Base-by-base conservation (phyloP, 1,284 basidiomycete genomes). In the Pseudozyma tsukubaensis region DNA sequence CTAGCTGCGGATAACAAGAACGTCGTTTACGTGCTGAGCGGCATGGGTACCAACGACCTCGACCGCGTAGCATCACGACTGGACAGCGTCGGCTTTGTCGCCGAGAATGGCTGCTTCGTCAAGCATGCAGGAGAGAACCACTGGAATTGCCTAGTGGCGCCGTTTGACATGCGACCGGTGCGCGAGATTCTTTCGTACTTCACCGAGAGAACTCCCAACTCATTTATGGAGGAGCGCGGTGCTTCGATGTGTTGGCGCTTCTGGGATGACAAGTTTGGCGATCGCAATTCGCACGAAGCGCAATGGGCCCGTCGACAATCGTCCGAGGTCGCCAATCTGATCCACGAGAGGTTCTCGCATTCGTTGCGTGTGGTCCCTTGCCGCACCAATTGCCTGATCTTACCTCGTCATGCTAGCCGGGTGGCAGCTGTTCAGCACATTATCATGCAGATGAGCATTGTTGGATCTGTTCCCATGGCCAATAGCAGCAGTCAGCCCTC, bases 311-410 rank as follows among this genome's bases (percentile, higher is more conserved):
- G 90, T 32, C 87, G 93, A 24, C 92, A 94, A 83, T 92, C 93
- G 2, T 92, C 92, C 0, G 93, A 94, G 83, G 92, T 92, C 24
- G 92, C 94, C 85, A 94, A 94, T 84, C 91, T 94, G 81, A 92
- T 94, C 72, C 94, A 72, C 56, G 80, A 84, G 53, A 63, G 82
- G n/a, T 84, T 79, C 60, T 78, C 75, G 40, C 76, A 80, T 58
- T 80, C 79, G 42, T 72, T 84, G 50, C 81, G 80, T 13, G 81
- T 84, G 53, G 65, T 82, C 29, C 82, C 77, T 2, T 73, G 77
- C 37, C 53, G 59, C 21, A 71, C 71, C 40, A 74, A 72, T 61
- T 82, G 94, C 88, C 89, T 94, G 48, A 90, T 94, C 48, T 87
- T 94, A 11, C 93, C 93, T 2, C 92, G 91, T 85, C 92, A 92